Evolutionary conservation across 805 yeast genomes (phyloP).

Genomic region (Schizosaccharomyces osmophilus): DNA sequence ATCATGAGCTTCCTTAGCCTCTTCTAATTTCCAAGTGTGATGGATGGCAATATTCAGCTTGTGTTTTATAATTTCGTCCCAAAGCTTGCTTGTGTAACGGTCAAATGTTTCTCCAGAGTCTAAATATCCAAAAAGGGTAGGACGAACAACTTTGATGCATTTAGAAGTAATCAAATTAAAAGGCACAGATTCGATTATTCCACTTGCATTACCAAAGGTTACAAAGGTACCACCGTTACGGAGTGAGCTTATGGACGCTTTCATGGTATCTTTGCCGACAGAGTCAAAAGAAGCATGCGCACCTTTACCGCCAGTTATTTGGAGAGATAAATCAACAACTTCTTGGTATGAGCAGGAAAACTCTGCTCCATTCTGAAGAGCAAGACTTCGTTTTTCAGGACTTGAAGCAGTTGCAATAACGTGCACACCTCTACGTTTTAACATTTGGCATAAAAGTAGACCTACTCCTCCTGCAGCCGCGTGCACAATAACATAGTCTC

Average conservation of each 20-base stretch:
- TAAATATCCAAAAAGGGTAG: slow-evolving; percentile 27
- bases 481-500: slow-evolving; percentile 51
- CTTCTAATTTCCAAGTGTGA: slow-evolving; percentile 30
- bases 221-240: background rate
- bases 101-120: slow-evolving; percentile 28
- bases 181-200: background rate
- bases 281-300: slow-evolving; percentile 48
- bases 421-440: slow-evolving; percentile 40
- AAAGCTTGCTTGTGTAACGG: slow-evolving; percentile 15
- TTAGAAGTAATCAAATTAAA: slow-evolving; percentile 8
- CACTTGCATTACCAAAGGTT: background rate
- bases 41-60: slow-evolving; percentile 21
- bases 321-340: slow-evolving; percentile 27
- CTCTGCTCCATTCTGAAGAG: slow-evolving; percentile 56
- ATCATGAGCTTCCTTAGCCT: slow-evolving; percentile 33
- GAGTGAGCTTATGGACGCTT: slow-evolving; percentile 32
- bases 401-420: slow-evolving; percentile 72
- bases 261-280: slow-evolving; percentile 56
- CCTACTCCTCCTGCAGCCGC: slow-evolving; percentile 98
- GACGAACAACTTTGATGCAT: slow-evolving; percentile 21
- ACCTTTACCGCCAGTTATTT: slow-evolving; percentile 42
- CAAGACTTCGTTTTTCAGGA: slow-evolving; percentile 41
- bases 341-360: slow-evolving; percentile 33
- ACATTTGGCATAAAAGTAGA: slow-evolving; percentile 38
- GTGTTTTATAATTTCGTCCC: slow-evolving; percentile 13